phyloP scores from a whole-genome alignment of 495 filamentous ascomycete genomes.

The Melanomma pulvis-pyrius region DNA sequence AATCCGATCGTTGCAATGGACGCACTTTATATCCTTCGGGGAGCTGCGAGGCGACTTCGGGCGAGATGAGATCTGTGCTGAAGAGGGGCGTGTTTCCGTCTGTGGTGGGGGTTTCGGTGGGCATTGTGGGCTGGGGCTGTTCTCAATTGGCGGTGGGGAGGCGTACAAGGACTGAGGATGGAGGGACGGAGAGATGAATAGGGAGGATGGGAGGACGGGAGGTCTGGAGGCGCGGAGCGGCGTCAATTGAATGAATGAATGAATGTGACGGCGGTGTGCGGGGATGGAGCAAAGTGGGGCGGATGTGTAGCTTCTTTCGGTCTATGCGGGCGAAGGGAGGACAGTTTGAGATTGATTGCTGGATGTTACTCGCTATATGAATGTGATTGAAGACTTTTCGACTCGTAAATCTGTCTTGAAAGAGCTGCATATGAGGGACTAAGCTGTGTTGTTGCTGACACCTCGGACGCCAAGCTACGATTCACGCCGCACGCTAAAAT shows the following conservation, averaged over 20 bases:
- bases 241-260: background rate
- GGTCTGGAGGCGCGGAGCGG: background rate
- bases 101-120: conserved; percentile 9
- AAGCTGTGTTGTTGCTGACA: conserved; percentile 10
- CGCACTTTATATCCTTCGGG: conserved; percentile 83
- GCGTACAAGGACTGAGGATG: background rate
- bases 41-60: conserved; percentile 67
- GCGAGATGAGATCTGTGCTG: conserved; percentile 73
- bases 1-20: conserved; percentile 77
- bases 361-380: background rate
- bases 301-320: conserved; percentile 1
- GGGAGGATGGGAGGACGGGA: background rate
- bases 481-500: background rate
- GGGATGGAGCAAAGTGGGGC: conserved; percentile 12
- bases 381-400: background rate
- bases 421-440: background rate
- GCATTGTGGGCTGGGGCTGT: background rate
- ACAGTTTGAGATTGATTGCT: background rate
- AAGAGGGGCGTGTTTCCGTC: conserved; percentile 63
- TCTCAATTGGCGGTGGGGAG: background rate
- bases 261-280: background rate
- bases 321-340: conserved; percentile 6
- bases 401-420: background rate
- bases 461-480: conserved; percentile 8
- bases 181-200: background rate